A percentile compares a stretch with the other conserved stretches of the same genome.
Evolutionary conservation across 2,329 filamentous ascomycete genomes (phyloP).

Genomic region (Elsinoe necatrix): DNA sequence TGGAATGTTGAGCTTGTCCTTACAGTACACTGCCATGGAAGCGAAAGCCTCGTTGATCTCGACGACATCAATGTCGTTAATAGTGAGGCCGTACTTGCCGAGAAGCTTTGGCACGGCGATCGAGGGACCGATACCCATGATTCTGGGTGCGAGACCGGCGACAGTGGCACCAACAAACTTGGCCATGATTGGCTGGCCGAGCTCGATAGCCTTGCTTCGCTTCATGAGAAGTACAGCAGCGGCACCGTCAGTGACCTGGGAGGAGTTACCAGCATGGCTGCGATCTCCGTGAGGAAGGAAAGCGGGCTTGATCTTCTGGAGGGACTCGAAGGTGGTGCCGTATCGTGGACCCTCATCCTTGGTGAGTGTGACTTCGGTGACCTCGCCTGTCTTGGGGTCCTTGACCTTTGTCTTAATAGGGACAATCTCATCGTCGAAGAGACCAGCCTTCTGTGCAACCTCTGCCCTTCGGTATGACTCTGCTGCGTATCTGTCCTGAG

Average conservation of each 20-base stretch:
- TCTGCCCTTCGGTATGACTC: constrained; percentile 86
- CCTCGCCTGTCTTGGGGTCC: constrained; percentile 71
- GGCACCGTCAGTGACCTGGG: constrained; percentile 89
- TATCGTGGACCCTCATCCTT: constrained; percentile 85
- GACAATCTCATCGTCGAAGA: constrained; percentile 88
- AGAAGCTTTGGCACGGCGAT: constrained; percentile 73
- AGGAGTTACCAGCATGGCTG: constrained; percentile 88
- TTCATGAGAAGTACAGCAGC: constrained; percentile 90
- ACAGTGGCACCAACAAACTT: constrained; percentile 92
- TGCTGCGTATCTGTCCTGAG: constrained; percentile 76
- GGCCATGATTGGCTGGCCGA: constrained; percentile 83
- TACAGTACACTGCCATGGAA: constrained; percentile 92
- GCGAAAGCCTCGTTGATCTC: constrained; percentile 98
- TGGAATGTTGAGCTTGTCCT: constrained; percentile 54
- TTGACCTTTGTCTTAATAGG: constrained; percentile 77
- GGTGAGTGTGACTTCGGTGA: constrained; percentile 68
- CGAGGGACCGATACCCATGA: constrained; percentile 90
- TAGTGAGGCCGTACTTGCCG: constrained; percentile 62
- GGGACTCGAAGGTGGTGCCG: constrained; percentile 74
- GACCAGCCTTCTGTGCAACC: constrained; percentile 78
- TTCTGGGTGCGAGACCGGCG: constrained; percentile 78
- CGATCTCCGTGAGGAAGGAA: constrained; percentile 83
- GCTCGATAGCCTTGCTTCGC: constrained; percentile 75
- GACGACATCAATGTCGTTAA: constrained; percentile 78
- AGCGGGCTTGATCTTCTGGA: constrained; percentile 78